A percentile compares a stretch with the other conserved stretches of the same genome.
phyloP scores from a whole-genome alignment of 768 basidiomycete species.

The Russula dissimulans region DNA sequence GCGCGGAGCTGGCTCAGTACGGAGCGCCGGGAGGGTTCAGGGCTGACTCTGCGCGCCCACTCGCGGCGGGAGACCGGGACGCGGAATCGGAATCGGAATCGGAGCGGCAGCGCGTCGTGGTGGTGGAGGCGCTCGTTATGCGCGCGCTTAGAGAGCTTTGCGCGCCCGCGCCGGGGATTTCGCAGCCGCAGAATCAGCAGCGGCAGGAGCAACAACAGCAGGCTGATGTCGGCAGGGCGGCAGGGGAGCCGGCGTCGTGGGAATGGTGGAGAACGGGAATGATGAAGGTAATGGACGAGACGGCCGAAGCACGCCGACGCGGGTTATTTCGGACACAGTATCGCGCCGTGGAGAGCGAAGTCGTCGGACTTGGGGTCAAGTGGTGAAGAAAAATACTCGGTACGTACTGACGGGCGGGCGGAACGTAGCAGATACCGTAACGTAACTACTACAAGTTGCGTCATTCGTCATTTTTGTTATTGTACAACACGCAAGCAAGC shows the following conservation, averaged over 20 bases:
- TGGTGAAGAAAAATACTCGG: neutral
- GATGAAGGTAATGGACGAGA: slow-evolving; percentile 29
- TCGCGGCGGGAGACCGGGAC: neutral
- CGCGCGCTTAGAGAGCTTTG: slow-evolving; percentile 37
- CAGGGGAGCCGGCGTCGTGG: neutral
- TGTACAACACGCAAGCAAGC: too few relatives aligned
- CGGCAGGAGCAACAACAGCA: too few relatives aligned
- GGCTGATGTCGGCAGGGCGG: too few relatives aligned
- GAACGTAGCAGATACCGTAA: too few relatives aligned
- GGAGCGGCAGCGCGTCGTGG: neutral
- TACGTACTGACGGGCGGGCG: too few relatives aligned
- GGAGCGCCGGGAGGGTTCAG: too few relatives aligned
- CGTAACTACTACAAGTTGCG: too few relatives aligned
- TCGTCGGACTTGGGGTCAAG: slow-evolving; percentile 40
- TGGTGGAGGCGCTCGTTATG: slow-evolving; percentile 32
- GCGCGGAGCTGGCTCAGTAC: too few relatives aligned
- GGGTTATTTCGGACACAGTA: slow-evolving; percentile 68
- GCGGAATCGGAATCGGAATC: too few relatives aligned
- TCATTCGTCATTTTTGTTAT: too few relatives aligned
- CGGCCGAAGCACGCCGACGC: slow-evolving; percentile 36
- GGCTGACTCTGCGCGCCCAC: too few relatives aligned
- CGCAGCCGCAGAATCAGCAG: neutral
- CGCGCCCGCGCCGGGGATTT: slow-evolving; percentile 12
- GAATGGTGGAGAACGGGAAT: slow-evolving; percentile 25
- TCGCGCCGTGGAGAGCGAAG: slow-evolving; percentile 78